A percentile compares a stretch with the other conserved stretches of the same genome.
These are phyloP conservation scores for Daphne laureola DNA, from an alignment of 441 rosid species.

Conservation along the genomic window DNA sequence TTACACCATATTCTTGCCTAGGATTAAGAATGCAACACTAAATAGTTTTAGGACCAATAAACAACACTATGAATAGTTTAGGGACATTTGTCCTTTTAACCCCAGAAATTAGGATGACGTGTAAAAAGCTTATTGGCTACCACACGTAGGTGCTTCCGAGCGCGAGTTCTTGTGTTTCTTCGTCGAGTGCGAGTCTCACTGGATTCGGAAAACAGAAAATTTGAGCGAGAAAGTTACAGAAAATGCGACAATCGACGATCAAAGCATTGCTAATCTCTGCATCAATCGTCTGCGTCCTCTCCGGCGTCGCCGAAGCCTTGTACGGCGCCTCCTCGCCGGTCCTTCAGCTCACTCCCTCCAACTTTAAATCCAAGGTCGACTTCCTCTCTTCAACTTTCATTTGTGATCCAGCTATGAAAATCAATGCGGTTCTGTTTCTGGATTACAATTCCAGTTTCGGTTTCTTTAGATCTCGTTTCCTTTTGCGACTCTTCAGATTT, in stretches of 20 bases:
- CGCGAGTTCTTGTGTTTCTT: slow-evolving; percentile 20
- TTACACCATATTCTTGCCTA: no score
- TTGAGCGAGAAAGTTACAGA: slow-evolving; percentile 21
- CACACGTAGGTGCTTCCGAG: slow-evolving; percentile 30
- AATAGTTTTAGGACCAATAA: no score
- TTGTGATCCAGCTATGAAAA: no score
- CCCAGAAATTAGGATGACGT: slow-evolving; percentile 30
- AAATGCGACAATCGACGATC: slow-evolving; percentile 34
- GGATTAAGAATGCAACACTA: no score
- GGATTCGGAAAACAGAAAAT: slow-evolving; percentile 6
- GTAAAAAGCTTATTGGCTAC: slow-evolving; percentile 32
- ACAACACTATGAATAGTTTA: no score
- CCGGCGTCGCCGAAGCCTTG: slow-evolving; percentile 42
- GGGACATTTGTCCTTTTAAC: no score
- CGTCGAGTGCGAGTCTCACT: slow-evolving; percentile 11
- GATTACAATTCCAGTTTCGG: background rate
- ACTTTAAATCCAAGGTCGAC: slow-evolving; percentile 92
- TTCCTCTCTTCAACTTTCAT: background rate
- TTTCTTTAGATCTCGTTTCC: background rate
- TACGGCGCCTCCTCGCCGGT: slow-evolving; percentile 96
- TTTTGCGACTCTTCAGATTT: background rate
- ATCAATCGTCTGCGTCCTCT: slow-evolving; percentile 20
- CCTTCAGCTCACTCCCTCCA: slow-evolving; percentile 88
- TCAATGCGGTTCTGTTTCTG: no score
- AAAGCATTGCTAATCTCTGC: slow-evolving; percentile 26